A percentile compares a stretch with the other conserved stretches of the same genome.
Conservation (phyloP, 345 rosid genomes). For the Citrus reticulata region DNA sequence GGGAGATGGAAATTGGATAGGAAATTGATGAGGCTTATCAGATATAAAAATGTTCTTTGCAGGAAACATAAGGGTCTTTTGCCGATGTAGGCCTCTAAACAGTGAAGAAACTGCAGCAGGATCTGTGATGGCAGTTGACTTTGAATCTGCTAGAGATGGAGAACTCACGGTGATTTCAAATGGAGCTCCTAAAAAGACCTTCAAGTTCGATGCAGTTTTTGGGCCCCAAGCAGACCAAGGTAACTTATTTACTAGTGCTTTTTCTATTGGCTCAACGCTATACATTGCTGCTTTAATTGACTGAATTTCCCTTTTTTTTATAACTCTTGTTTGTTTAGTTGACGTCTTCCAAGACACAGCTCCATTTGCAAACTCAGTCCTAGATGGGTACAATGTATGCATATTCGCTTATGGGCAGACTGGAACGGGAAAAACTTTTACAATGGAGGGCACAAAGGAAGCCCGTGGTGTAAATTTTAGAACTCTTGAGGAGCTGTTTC, state of each 20-base stretch:
- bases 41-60: constrained; percentile 25
- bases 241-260: constrained; percentile 5
- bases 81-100: constrained; percentile 89
- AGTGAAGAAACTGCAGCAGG: constrained; percentile 61
- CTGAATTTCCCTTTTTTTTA: constrained; percentile 1
- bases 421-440: constrained; percentile 90
- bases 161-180: constrained; percentile 74
- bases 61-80: constrained; percentile 97
- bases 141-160: constrained; percentile 80
- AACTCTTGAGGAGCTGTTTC: constrained; percentile 78
- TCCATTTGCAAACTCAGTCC: constrained; percentile 79
- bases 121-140: constrained; percentile 59
- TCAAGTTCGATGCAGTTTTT: constrained; percentile 87
- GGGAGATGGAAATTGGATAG: constrained; percentile 7
- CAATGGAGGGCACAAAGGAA: constrained; percentile 87
- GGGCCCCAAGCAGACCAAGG: constrained; percentile 91
- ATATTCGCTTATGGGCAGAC: constrained; percentile 97
- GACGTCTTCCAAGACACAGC: constrained; percentile 90
- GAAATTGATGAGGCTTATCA: constrained; percentile 12
- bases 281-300: constrained; percentile 1
- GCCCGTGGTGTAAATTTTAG: constrained; percentile 95
- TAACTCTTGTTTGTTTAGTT: constrained; percentile 37
- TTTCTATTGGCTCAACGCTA: neutral
- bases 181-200: constrained; percentile 74
- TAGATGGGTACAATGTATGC: constrained; percentile 97